These are phyloP conservation scores for Candida verbasci DNA, from an alignment of 805 yeast species.

Conservation along the genomic window DNA sequence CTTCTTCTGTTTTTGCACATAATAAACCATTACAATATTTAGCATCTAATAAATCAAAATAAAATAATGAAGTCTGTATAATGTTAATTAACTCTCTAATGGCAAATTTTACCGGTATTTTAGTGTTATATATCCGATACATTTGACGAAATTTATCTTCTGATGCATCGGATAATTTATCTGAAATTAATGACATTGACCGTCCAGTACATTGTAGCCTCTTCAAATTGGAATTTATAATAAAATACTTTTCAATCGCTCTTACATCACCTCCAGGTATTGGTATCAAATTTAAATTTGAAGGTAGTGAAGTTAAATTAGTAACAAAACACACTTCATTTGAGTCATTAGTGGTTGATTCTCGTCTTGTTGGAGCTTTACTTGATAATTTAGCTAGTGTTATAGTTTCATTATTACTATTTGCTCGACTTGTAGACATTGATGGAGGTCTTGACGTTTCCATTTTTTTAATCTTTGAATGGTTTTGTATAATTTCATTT, in stretches of 20 bases:
- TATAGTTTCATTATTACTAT: conserved; percentile 1
- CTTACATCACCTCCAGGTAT: conserved; percentile 57
- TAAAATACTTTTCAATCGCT: conserved; percentile 52
- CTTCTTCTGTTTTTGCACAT: conserved; percentile 72
- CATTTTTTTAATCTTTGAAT: conserved; percentile 62
- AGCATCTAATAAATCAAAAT: conserved; percentile 69
- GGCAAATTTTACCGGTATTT: conserved; percentile 58
- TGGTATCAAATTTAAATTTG: conserved; percentile 66
- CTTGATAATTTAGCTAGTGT: conserved; percentile 1
- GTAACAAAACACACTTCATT: conserved; percentile 62
- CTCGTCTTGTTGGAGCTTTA: neutral
- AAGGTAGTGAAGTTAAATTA: conserved; percentile 75
- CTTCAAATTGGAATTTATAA: conserved; percentile 71
- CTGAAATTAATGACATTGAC: conserved; percentile 64
- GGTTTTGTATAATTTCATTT: conserved; percentile 59
- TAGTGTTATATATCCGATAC: conserved; percentile 52
- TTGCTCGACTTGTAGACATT: conserved; percentile 2
- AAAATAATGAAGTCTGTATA: conserved; percentile 71
- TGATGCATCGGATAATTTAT: conserved; percentile 66
- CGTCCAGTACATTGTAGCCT: conserved; percentile 83
- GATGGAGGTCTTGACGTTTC: conserved; percentile 12
- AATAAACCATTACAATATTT: conserved; percentile 77
- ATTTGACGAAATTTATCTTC: conserved; percentile 77
- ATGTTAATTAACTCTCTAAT: conserved; percentile 69
- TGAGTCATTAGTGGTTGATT: conserved; percentile 1